phyloP scores from a whole-genome alignment of 805 yeast species.

The Komagataella phaffii region DNA sequence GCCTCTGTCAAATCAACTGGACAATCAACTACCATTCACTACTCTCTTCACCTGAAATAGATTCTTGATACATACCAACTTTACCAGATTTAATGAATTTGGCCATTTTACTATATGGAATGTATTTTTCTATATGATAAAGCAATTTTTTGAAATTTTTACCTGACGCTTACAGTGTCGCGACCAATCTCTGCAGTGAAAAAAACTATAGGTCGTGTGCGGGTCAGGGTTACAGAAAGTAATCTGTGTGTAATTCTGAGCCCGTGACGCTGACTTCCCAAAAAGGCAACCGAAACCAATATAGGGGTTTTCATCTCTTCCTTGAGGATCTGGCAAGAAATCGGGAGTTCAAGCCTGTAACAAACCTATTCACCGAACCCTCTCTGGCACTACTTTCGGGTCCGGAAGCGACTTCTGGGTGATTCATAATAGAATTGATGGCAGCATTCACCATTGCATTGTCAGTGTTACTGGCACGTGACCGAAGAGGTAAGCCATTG shows the following conservation, averaged over 20 bases:
- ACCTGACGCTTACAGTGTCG: background rate
- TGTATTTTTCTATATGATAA: conserved; percentile 5
- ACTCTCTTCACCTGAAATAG: background rate
- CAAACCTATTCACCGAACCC: conserved; percentile 11
- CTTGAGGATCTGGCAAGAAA: conserved; percentile 43
- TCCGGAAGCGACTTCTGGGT: conserved; percentile 2
- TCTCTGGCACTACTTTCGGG: background rate
- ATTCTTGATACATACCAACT: conserved; percentile 72
- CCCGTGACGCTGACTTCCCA: background rate
- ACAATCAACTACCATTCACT: background rate
- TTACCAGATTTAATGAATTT: conserved; percentile 99
- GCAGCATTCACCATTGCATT: conserved; percentile 15
- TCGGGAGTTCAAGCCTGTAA: conserved; percentile 48
- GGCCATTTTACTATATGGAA: conserved; percentile 53
- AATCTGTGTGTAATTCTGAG: background rate
- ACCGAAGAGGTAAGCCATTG: background rate
- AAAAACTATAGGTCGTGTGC: background rate
- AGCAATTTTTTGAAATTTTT: conserved; percentile 1
- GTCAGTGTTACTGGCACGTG: background rate
- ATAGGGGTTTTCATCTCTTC: conserved; percentile 14
- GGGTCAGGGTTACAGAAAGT: background rate
- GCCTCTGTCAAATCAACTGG: background rate
- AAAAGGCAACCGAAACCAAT: background rate
- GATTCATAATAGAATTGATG: conserved; percentile 15
- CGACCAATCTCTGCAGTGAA: background rate